A percentile compares a stretch with the other conserved stretches of the same genome.
Conservation (phyloP, 768 basidiomycete species). For the Podaxis pistillaris region DNA sequence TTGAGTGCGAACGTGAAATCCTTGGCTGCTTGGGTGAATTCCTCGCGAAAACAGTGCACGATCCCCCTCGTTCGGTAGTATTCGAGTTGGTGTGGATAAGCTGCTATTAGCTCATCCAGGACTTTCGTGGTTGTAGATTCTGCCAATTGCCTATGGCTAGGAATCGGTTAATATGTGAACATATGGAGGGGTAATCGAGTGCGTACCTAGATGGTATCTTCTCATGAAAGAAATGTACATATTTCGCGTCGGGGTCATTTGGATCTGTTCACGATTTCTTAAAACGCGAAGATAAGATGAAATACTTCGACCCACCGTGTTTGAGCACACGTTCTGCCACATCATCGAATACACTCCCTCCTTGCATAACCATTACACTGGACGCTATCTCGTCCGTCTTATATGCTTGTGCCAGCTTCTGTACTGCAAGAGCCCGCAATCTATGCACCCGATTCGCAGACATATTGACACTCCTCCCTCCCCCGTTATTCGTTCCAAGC, state of each 20-base stretch:
- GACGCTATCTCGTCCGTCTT: conserved; percentile 88
- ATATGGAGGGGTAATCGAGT: not conserved
- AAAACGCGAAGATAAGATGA: not conserved
- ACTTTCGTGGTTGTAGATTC: conserved; percentile 79
- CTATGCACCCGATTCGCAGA: conserved; percentile 82
- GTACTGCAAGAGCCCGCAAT: conserved; percentile 77
- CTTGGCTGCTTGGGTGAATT: conserved; percentile 68
- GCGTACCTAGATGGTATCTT: conserved; percentile 89
- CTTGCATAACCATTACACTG: conserved; percentile 95
- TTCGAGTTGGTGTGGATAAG: conserved; percentile 75
- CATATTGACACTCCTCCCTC: conserved; percentile 78
- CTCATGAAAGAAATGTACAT: conserved; percentile 93
- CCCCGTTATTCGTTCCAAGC: conserved; percentile 43
- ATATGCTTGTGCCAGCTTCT: conserved; percentile 85
- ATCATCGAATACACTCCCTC: conserved; percentile 89
- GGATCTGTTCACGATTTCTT: conserved; percentile 50
- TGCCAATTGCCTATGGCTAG: conserved; percentile 66
- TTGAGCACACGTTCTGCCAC: conserved; percentile 85
- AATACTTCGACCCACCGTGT: conserved; percentile 34
- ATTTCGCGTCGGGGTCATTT: conserved; percentile 73
- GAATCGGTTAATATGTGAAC: conserved; percentile 10
- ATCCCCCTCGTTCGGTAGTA: conserved; percentile 89
- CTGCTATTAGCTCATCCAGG: conserved; percentile 75
- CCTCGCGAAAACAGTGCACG: conserved; percentile 86
- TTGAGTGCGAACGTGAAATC: conserved; percentile 82